Percentiles rank a stretch among this genome's conserved stretches.
phyloP scores from a whole-genome alignment of 257 asterid species.

The Capsicum baccatum region DNA sequence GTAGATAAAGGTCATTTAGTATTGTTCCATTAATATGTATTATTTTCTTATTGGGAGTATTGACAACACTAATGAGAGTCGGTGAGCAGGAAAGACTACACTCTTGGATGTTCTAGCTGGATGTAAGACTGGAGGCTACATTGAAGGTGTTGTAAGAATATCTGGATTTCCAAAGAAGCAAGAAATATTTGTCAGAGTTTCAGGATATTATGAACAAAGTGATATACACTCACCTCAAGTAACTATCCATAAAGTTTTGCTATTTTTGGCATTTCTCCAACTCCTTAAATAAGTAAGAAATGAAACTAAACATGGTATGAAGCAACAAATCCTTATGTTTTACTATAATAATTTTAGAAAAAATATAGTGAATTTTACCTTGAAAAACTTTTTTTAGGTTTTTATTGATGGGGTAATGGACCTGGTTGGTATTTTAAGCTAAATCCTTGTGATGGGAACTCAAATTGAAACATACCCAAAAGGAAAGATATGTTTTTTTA shows the following conservation, averaged over 20 bases:
- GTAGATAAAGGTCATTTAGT: too few species aligned
- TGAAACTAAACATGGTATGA: conserved; percentile 53
- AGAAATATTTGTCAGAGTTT: conserved; percentile 70
- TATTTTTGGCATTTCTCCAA: conserved; percentile 64
- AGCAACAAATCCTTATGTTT: neutral
- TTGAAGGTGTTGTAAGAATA: conserved; percentile 66
- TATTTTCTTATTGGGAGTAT: conserved; percentile 40
- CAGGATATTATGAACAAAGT: conserved; percentile 71
- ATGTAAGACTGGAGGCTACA: conserved; percentile 68
- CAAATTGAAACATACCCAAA: too few species aligned
- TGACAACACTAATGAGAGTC: conserved; percentile 76
- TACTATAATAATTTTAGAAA: neutral
- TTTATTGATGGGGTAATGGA: conserved; percentile 66
- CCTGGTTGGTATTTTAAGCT: conserved; percentile 42
- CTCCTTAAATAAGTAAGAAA: conserved; percentile 56
- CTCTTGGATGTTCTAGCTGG: conserved; percentile 77
- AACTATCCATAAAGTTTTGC: conserved; percentile 60
- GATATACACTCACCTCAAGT: conserved; percentile 79
- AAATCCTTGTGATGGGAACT: too few species aligned
- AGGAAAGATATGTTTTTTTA: too few species aligned
- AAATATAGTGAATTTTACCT: neutral
- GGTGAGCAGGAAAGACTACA: conserved; percentile 82
- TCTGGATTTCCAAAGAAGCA: conserved; percentile 69
- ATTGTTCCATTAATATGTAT: too few species aligned
- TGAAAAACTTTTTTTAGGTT: conserved; percentile 38